Conservation (phyloP, 805 yeast genomes). For the Helenozyma baotianmanensis region DNA sequence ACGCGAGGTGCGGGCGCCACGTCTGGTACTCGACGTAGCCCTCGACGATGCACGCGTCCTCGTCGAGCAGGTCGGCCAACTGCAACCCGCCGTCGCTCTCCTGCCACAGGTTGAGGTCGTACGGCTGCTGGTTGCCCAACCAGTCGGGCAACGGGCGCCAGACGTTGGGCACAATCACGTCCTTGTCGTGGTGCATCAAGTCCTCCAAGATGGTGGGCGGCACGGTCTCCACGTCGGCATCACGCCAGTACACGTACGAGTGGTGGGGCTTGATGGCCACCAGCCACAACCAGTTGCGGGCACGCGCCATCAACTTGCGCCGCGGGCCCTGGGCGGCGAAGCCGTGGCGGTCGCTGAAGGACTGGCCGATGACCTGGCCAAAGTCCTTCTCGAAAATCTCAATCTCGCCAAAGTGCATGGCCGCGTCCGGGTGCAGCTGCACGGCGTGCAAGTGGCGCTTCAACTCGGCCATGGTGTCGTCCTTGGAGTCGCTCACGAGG, state of each 20-base stretch:
- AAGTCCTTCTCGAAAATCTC: constrained; percentile 90
- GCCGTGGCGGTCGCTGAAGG: constrained; percentile 90
- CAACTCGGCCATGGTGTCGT: constrained; percentile 74
- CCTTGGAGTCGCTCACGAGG: constrained; percentile 85
- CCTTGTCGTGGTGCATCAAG: constrained; percentile 85
- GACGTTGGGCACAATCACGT: constrained; percentile 91
- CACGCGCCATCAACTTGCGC: constrained; percentile 91
- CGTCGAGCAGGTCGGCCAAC: constrained; percentile 72
- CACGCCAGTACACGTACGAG: constrained; percentile 96
- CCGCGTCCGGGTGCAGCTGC: constrained; percentile 60
- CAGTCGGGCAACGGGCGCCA: constrained; percentile 89
- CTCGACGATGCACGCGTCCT: constrained; percentile 94
- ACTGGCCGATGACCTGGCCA: constrained; percentile 90
- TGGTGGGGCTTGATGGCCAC: constrained; percentile 89
- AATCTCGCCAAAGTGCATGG: constrained; percentile 73
- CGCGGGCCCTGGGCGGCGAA: constrained; percentile 95
- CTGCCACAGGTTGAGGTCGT: constrained; percentile 82
- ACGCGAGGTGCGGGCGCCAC: constrained; percentile 96
- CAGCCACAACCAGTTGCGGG: constrained; percentile 88
- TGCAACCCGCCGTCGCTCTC: constrained; percentile 79
- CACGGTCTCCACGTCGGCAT: constrained; percentile 91
- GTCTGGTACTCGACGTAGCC: constrained; percentile 97
- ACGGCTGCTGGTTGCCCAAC: constrained; percentile 81
- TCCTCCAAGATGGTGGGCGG: constrained; percentile 86
- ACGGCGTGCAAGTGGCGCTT: constrained; percentile 51